Base-by-base conservation (phyloP, 1,284 basidiomycete species). In the Tilletiopsis washingtonensis region DNA sequence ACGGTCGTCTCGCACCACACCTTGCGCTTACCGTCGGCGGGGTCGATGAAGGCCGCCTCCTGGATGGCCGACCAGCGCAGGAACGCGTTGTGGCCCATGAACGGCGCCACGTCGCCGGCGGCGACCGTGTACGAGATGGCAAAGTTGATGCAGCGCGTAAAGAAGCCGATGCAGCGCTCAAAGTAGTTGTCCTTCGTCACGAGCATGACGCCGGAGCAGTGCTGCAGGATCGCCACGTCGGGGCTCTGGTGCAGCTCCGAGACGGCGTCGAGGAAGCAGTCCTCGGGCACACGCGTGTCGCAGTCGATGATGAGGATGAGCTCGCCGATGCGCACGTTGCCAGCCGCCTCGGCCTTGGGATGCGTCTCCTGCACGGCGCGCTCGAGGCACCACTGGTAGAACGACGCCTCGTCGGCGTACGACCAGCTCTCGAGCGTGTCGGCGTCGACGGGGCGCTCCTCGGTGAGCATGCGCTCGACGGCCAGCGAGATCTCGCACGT, bases 51-150 rank as follows among this genome's bases (percentile, higher is more conserved):
- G 6, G 83, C 78, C 2, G 82, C 84, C 51, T 88, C 86, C 68
- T 90, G 87, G 5, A 89, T 75, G 1, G 87, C 87, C 4, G 80
- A 80, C 87, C 88, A 90, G 14, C 86, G 81, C 32, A 90, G 76
- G 76, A 88, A 89, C 1, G 86, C 87, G 54, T 90, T 89, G 74
- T 90, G 88, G 0, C 88, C 88, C 54, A 90, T 85, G 64, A 89
- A 89, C 1, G 86, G 86, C 0, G 87, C 74, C 1, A 62, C 26
- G 41, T 55, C 54, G 12, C 63, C 53, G 38, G 25, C 39, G 17
- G 64, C 48, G 2, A 64, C 83, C 23, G 81, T 76, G 60, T 81
- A 77, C 0, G 54, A 53, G 53, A 69, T 69, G 26, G 55, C 26
- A 23, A 57, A 53, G 48, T 69, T 69, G 53, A 69, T 57, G 5